Percentiles rank a stretch among this genome's conserved stretches.
Conservation (phyloP, 83 land plant genomes). For the Thuja plicata region DNA sequence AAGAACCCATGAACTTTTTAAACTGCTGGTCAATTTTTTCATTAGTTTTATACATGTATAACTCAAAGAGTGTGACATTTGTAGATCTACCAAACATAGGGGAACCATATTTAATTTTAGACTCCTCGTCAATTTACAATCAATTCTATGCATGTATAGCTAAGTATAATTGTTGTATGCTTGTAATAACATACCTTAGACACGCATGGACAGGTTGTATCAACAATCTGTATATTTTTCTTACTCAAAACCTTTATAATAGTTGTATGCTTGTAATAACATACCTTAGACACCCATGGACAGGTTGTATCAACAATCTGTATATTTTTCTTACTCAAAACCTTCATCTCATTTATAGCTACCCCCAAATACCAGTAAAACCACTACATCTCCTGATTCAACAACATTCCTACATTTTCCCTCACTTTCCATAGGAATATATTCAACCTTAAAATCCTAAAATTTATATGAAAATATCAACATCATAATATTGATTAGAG, state of each 20-base stretch:
- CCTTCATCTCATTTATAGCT: constrained; percentile 81
- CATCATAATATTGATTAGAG: neutral
- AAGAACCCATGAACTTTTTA: neutral
- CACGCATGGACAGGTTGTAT: constrained; percentile 99
- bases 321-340: constrained; percentile 70
- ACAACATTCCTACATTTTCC: constrained; percentile 72
- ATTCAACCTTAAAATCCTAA: constrained; percentile 75
- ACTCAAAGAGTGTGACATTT: neutral
- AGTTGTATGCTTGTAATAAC: neutral
- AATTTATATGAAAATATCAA: constrained; percentile 46
- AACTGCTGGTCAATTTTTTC: neutral
- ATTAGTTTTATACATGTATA: neutral
- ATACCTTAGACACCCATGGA: constrained; percentile 98
- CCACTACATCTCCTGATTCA: constrained; percentile 80
- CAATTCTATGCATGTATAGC: neutral
- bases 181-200: constrained; percentile 56
- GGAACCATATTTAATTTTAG: neutral
- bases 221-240: constrained; percentile 89
- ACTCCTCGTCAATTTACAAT: too few species aligned
- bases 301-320: constrained; percentile 98
- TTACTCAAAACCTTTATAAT: constrained; percentile 45
- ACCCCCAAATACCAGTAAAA: constrained; percentile 96
- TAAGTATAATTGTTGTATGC: neutral
- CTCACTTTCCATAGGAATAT: constrained; percentile 61
- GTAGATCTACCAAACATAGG: neutral